A percentile compares a stretch with the other conserved stretches of the same genome.
phyloP scores from a whole-genome alignment of 106 monocot genomes.

The Acorus calamus region DNA sequence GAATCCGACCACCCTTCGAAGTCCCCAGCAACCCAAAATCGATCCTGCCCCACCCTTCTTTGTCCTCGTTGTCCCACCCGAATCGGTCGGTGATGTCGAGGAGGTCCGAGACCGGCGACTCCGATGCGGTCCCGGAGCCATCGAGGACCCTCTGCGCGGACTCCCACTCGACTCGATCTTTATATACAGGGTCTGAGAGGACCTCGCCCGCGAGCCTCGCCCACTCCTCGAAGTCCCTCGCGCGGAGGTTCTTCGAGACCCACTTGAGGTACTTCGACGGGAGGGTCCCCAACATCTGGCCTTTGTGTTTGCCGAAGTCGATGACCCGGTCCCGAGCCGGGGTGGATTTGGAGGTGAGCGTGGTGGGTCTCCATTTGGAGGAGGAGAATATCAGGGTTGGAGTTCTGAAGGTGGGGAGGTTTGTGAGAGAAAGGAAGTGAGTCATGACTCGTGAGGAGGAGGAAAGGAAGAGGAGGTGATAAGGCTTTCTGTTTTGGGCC shows the following conservation, averaged over 20 bases:
- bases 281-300: constrained; percentile 65
- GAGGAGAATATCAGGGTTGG: too few species aligned
- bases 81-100: constrained; percentile 44
- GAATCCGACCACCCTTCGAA: constrained; percentile 66
- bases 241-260: constrained; percentile 48
- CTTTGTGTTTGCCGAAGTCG: constrained; percentile 72
- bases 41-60: constrained; percentile 47
- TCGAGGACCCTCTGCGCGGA: constrained; percentile 38
- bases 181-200: constrained; percentile 60
- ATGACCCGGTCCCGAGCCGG: constrained; percentile 51
- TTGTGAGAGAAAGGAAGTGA: too few species aligned
- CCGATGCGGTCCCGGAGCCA: constrained; percentile 9
- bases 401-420: too few species aligned
- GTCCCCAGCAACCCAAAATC: constrained; percentile 63
- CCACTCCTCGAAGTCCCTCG: constrained; percentile 39
- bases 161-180: constrained; percentile 79
- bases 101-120: constrained; percentile 24
- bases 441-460: too few species aligned
- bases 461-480: too few species aligned
- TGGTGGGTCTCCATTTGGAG: neutral
- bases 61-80: constrained; percentile 75
- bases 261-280: constrained; percentile 70
- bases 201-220: constrained; percentile 61
- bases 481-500: too few species aligned
- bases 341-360: neutral